Conservation (phyloP, 768 basidiomycete species). For the Panaeolus cyanescens region DNA sequence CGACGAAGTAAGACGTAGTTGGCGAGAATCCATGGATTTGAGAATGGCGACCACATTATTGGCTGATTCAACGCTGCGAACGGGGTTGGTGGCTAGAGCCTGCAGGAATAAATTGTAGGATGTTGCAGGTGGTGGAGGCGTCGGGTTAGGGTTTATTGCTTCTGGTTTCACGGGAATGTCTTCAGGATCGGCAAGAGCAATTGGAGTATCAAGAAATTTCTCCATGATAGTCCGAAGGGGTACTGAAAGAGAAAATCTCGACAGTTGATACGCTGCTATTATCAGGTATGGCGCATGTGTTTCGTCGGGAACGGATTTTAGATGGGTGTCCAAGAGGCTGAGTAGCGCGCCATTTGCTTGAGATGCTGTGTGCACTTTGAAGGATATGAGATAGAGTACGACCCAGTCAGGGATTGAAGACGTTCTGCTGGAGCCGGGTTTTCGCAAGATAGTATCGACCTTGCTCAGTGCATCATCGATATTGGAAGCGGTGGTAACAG, state of each 20-base stretch:
- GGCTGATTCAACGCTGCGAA: constrained; percentile 39
- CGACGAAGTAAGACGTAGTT: constrained; percentile 37
- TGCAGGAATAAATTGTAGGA: constrained; percentile 57
- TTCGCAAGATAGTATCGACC: background rate
- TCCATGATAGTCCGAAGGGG: constrained; percentile 47
- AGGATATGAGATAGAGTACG: constrained; percentile 47
- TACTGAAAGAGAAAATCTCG: constrained; percentile 47
- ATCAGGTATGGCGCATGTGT: constrained; percentile 47
- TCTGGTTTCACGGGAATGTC: background rate
- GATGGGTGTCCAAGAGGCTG: constrained; percentile 43
- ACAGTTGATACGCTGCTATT: constrained; percentile 48
- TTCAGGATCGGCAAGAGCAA: constrained; percentile 11
- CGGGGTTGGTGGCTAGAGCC: constrained; percentile 45
- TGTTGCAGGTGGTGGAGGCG: constrained; percentile 19
- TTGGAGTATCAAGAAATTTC: constrained; percentile 36
- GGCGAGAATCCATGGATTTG: constrained; percentile 46
- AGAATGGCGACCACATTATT: constrained; percentile 43
- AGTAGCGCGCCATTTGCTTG: constrained; percentile 47
- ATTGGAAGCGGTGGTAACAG: background rate
- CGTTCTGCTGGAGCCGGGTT: background rate
- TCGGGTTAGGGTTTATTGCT: constrained; percentile 4
- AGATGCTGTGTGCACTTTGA: constrained; percentile 43
- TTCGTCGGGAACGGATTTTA: constrained; percentile 29
- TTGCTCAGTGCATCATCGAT: background rate
- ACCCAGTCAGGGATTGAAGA: constrained; percentile 51